phyloP scores from a whole-genome alignment of 352 stramenopile genomes.

The Peronospora farinosa region DNA sequence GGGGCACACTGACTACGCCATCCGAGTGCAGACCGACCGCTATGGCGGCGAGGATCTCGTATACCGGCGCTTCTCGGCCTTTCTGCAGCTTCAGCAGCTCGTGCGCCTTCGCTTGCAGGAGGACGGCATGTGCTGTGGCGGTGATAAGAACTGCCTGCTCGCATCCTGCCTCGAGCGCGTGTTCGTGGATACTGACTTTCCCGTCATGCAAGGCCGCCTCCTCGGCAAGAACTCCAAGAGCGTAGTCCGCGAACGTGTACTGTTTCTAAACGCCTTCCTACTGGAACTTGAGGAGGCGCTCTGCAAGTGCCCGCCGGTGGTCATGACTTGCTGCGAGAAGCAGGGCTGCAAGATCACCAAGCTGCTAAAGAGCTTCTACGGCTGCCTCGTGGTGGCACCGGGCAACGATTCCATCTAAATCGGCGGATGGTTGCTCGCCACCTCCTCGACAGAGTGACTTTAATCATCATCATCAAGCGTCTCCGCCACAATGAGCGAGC shows the following conservation, averaged over 20 bases:
- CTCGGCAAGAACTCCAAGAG: slow-evolving; percentile 78
- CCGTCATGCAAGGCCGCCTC: slow-evolving; percentile 59
- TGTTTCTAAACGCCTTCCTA: slow-evolving; percentile 82
- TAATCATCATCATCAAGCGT: slow-evolving; percentile 8
- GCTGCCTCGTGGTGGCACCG: slow-evolving; percentile 41
- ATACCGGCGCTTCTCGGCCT: slow-evolving; percentile 81
- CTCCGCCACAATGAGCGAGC: slow-evolving; percentile 5
- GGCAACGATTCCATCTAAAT: slow-evolving; percentile 44
- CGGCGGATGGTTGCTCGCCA: slow-evolving; percentile 1
- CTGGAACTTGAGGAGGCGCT: slow-evolving; percentile 67
- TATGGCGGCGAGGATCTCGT: slow-evolving; percentile 59
- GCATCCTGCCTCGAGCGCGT: slow-evolving; percentile 58
- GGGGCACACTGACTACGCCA: slow-evolving; percentile 81
- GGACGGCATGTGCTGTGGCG: slow-evolving; percentile 53
- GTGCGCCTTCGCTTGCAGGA: slow-evolving; percentile 64
- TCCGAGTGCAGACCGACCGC: slow-evolving; percentile 62
- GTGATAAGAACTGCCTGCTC: slow-evolving; percentile 61
- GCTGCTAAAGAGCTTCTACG: slow-evolving; percentile 84
- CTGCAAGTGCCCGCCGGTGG: slow-evolving; percentile 65
- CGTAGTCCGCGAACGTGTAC: slow-evolving; percentile 68
- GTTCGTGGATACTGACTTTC: slow-evolving; percentile 70
- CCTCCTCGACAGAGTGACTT: background rate
- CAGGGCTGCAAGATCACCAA: slow-evolving; percentile 80
- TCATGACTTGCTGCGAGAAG: slow-evolving; percentile 69
- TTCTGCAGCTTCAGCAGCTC: slow-evolving; percentile 77